A percentile compares a stretch with the other conserved stretches of the same genome.
phyloP scores from a whole-genome alignment of 192 early-diverging fungal species.

The Lunasporangiospora selenospora region DNA sequence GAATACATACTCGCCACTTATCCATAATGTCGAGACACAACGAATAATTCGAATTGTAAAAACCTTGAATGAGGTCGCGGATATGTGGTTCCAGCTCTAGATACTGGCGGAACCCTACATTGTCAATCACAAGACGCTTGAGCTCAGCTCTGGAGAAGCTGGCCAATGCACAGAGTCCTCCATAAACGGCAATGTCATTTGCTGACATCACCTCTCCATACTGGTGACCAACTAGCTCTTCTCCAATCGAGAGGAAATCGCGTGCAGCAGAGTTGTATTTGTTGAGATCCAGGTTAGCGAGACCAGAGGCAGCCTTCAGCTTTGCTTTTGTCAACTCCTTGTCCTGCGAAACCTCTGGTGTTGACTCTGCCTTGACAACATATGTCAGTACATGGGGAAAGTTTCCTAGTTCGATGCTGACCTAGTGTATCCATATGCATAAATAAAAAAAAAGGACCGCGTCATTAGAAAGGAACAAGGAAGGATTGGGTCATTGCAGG shows the following conservation, averaged over 20 bases:
- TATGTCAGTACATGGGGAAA: slow-evolving; percentile 74
- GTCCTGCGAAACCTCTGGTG: slow-evolving; percentile 63
- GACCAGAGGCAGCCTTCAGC: slow-evolving; percentile 67
- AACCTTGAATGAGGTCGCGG: slow-evolving; percentile 71
- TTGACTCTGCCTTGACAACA: slow-evolving; percentile 73
- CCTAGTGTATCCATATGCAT: slow-evolving; percentile 44
- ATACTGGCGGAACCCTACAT: slow-evolving; percentile 73
- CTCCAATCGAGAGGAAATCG: slow-evolving; percentile 56
- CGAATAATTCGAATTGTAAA: slow-evolving; percentile 80
- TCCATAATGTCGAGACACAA: slow-evolving; percentile 71
- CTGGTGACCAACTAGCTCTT: slow-evolving; percentile 27
- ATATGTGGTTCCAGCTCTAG: slow-evolving; percentile 86
- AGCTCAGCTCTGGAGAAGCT: slow-evolving; percentile 77
- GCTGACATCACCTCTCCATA: slow-evolving; percentile 64
- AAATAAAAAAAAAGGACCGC: not conserved
- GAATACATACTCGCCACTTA: slow-evolving; percentile 64
- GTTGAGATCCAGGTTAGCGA: slow-evolving; percentile 66
- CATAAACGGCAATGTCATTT: slow-evolving; percentile 87
- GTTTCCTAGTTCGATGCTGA: slow-evolving; percentile 71
- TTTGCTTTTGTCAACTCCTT: slow-evolving; percentile 64
- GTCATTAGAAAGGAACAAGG: not conserved
- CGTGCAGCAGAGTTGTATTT: slow-evolving; percentile 69
- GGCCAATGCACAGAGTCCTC: slow-evolving; percentile 79
- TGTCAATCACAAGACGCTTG: slow-evolving; percentile 74
- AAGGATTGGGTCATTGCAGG: too few relatives aligned